Base-by-base conservation (phyloP, 257 asterid species). In the Solanum pinnatisectum region DNA sequence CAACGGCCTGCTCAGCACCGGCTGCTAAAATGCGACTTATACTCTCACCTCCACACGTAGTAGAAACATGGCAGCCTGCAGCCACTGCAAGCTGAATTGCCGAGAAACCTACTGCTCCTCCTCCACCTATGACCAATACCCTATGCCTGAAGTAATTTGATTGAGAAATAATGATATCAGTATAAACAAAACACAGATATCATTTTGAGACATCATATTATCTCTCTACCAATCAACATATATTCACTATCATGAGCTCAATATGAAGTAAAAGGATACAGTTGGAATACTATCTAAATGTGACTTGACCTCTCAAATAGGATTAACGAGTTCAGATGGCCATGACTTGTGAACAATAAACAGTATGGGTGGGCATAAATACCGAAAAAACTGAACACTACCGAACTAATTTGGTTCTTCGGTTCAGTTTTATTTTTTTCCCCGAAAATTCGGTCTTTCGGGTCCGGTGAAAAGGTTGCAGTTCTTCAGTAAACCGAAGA, bases 41-140 rank as follows among this genome's bases (percentile, higher is more conserved):
- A 88, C 99, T 92, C 91, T 94, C 98, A 32, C 90, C 91, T 78
- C 95, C 98, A 79, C 99, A 97, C 20, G 99, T 95, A 33, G 99
- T 92, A 83, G 98, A 91, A 84, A 97, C 98, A 89, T 94, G 98
- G 90, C 98, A 97, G 71, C 99, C 99, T 23, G 91, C 93, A 91
- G 99, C 96, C 23, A 95, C 98, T 16, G 99, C 93, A 63, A 97
- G 94, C 96, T 97, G 99, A 90, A 96, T 89, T 84, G 99, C 99
- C 16, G 95, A 97, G 90, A 97, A 97, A 52, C 99, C 99, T 84
- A 97, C 99, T 78, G 99, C 98, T 82, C 99, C 99, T 59, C 99
- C 99, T 78, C 99, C 99, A 74, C 99, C 99, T 76, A 97, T 86
- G 90, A 97, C 94, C 88, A 97, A 91, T 72, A 97, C 93, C 89